These are phyloP conservation scores for Diaporthe citri DNA, from an alignment of 2,329 filamentous ascomycete genomes.

Conservation along the genomic window DNA sequence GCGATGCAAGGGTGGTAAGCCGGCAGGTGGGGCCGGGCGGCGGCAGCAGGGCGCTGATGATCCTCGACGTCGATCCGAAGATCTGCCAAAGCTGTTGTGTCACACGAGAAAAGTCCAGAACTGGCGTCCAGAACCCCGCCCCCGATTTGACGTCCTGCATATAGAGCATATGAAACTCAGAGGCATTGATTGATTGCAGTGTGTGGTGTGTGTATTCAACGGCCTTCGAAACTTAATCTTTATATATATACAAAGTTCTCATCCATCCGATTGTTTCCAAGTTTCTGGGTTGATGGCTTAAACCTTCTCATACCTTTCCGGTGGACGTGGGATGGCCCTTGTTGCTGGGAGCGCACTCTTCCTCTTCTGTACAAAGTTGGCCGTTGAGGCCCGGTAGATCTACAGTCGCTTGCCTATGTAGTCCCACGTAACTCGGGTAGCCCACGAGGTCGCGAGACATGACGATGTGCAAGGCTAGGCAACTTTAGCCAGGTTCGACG, in stretches of 20 bases:
- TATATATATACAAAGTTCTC: background rate
- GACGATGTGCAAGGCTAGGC: background rate
- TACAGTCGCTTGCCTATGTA: conserved; percentile 9
- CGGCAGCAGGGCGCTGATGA: background rate
- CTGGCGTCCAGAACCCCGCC: background rate
- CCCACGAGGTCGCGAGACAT: conserved; percentile 15
- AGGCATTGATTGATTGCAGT: background rate
- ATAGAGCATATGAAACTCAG: background rate
- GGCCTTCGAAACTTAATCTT: background rate
- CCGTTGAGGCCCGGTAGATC: background rate
- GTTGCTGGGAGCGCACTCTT: conserved; percentile 7
- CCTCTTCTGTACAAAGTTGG: conserved; percentile 4
- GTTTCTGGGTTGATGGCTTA: background rate
- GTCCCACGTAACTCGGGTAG: background rate
- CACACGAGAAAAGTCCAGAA: too few relatives aligned
- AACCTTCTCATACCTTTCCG: background rate
- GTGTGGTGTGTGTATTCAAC: background rate
- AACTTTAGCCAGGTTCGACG: background rate
- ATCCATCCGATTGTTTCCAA: background rate
- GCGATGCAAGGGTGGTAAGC: background rate
- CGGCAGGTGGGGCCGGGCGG: background rate
- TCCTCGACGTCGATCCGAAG: conserved; percentile 17
- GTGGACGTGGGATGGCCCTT: background rate
- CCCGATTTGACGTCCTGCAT: background rate
- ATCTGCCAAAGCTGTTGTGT: background rate